Evolutionary conservation across 345 rosid genomes (phyloP), one percentile per base, ranked within the genome.

Genomic region (Brassica juncea): DNA sequence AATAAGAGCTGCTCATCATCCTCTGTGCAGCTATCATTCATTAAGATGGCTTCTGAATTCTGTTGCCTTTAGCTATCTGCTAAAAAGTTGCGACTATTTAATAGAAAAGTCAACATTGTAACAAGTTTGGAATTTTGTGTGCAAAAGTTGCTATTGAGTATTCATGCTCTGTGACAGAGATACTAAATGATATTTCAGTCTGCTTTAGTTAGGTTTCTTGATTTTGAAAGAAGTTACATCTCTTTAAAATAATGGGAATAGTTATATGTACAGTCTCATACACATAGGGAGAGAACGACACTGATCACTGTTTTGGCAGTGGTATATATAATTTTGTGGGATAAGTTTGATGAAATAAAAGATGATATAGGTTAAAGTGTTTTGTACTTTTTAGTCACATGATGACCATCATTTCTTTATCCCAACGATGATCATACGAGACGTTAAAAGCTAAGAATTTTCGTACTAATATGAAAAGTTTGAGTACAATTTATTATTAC

Each of bases 91-190:
- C 4, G 21, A 68, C 71, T 52, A 69, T 74, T 61, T 35, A 61
- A 14, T 68, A 49, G 75, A 74, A 74, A 69, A 80, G 83, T 74
- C 83, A 74, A 63, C 61, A 54, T 64, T 37, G 65, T 68, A 30
- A 55, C 75, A 70, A 74, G 8, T 69, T 74, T 74, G 25, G 66
- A 23, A 68, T 57, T 74, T 37, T 52, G 27, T 27, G 63, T 80
- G 70, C 66, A 74, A 54, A 74, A 69, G 79, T 80, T 74, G 79
- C 61, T 55, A 62, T 64, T 58, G 75, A 74, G 72, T 70, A 80
- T 74, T 80, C 67, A 80, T 70, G 83, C 79, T 68, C 68, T 80
- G 75, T 74, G 79, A 69, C 79, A 74, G 71, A 62, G 75, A 69
- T 60, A 80, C 66, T 69, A 63, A 73, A 60, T 28, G 35, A 37